A percentile compares a stretch with the other conserved stretches of the same genome.
Conservation (phyloP, 2,329 filamentous ascomycete species). For the Nothopassalora personata region DNA sequence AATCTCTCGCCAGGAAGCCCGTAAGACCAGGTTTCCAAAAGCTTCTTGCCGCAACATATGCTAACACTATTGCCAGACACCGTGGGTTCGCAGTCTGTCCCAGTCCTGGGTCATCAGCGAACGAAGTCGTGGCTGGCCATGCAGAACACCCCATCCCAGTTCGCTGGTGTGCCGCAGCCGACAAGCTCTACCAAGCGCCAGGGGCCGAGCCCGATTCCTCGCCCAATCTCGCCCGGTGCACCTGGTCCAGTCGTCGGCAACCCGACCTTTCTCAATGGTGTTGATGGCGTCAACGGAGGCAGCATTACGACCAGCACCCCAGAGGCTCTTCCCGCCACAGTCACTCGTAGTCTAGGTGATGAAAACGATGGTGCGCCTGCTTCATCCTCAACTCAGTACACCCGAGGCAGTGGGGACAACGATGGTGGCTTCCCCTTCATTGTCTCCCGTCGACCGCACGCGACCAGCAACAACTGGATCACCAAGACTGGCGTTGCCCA, state of each 20-base stretch:
- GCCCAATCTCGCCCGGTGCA: neutral
- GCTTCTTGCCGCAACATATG: neutral
- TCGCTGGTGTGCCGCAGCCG: neutral
- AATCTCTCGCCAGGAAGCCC: neutral
- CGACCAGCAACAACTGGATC: neutral
- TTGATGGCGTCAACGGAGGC: neutral
- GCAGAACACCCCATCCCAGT: neutral
- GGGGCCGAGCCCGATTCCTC: neutral
- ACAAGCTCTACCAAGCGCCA: neutral
- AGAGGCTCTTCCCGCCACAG: too few species aligned
- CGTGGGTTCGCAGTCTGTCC: neutral
- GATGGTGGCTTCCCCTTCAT: neutral
- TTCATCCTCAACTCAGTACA: neutral
- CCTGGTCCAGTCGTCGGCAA: neutral
- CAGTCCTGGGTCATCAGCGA: neutral
- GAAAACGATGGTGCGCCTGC: neutral
- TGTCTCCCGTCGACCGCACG: neutral
- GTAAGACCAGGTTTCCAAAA: neutral
- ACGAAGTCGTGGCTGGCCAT: neutral
- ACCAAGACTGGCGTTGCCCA: neutral
- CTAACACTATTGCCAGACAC: neutral
- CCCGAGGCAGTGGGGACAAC: neutral
- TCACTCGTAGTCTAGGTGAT: too few species aligned
- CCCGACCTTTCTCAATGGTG: neutral
- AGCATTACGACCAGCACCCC: neutral